These are phyloP conservation scores for Fraxinus angustifolia DNA, from an alignment of 305 asterid genomes.

Conservation along the genomic window DNA sequence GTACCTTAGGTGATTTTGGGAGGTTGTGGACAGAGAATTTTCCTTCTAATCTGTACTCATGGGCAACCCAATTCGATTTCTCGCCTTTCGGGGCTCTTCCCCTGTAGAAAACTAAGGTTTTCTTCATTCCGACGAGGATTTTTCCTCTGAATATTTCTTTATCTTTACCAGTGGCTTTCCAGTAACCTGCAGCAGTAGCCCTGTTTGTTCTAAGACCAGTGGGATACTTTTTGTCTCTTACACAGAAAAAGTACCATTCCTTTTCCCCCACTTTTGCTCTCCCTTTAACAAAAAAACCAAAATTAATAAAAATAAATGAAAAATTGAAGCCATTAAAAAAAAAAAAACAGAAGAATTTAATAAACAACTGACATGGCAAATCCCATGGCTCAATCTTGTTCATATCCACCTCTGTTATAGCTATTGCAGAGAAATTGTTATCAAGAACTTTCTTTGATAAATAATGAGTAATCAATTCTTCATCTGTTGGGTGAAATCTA, in stretches of 20 bases:
- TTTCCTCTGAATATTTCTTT: slow-evolving; percentile 37
- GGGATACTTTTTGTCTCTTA: slow-evolving; percentile 54
- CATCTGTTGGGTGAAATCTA: slow-evolving; percentile 57
- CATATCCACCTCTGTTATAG: slow-evolving; percentile 56
- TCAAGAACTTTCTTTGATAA: slow-evolving; percentile 36
- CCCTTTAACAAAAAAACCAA: slow-evolving; percentile 27
- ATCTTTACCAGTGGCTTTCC: slow-evolving; percentile 68
- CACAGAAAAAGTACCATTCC: slow-evolving; percentile 57
- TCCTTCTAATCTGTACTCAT: slow-evolving; percentile 55
- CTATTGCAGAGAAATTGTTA: slow-evolving; percentile 29
- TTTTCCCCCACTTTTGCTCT: slow-evolving; percentile 44
- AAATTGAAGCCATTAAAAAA: not conserved
- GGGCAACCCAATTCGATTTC: slow-evolving; percentile 51
- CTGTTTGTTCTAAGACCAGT: slow-evolving; percentile 51
- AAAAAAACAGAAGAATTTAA: not conserved
- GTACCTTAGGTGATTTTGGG: slow-evolving; percentile 36
- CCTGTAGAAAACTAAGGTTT: slow-evolving; percentile 52
- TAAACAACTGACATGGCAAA: slow-evolving; percentile 38
- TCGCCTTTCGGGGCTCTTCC: slow-evolving; percentile 64
- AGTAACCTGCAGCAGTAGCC: slow-evolving; percentile 55
- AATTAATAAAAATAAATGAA: not conserved
- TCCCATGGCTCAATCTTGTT: slow-evolving; percentile 62
- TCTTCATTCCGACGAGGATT: slow-evolving; percentile 48
- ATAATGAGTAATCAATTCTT: slow-evolving; percentile 50
- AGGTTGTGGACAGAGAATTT: slow-evolving; percentile 32